phyloP scores from a whole-genome alignment of 495 filamentous ascomycete species.

The Cercophora sp. region DNA sequence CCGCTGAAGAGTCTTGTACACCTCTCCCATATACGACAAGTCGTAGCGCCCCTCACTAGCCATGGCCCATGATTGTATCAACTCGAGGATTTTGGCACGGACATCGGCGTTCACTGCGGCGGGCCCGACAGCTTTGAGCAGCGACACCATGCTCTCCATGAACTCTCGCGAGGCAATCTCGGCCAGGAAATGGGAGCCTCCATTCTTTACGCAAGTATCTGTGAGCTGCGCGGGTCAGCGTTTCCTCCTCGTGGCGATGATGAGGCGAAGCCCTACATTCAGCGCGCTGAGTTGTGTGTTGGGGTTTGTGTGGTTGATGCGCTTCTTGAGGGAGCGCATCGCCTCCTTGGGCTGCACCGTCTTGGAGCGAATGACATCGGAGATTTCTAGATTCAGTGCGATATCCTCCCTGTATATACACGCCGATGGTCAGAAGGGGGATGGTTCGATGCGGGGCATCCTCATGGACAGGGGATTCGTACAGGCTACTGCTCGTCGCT shows the following conservation, averaged over 20 bases:
- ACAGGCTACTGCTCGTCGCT: conserved; percentile 91
- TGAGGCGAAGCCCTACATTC: conserved; percentile 54
- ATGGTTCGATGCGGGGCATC: conserved; percentile 17
- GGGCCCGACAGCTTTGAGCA: conserved; percentile 74
- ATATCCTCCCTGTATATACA: conserved; percentile 76
- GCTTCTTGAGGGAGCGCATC: conserved; percentile 89
- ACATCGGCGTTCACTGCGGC: conserved; percentile 79
- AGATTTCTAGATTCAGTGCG: conserved; percentile 93
- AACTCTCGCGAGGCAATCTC: conserved; percentile 97
- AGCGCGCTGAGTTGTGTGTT: conserved; percentile 91
- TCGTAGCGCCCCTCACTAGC: conserved; percentile 84
- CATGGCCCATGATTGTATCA: conserved; percentile 90
- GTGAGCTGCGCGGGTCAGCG: conserved; percentile 55
- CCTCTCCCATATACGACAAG: conserved; percentile 79
- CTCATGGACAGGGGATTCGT: conserved; percentile 26
- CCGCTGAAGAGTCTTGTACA: conserved; percentile 72
- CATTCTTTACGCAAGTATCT: conserved; percentile 98
- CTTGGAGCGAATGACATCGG: conserved; percentile 92
- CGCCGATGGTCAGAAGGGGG: conserved; percentile 16
- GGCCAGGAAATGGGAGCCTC: conserved; percentile 88
- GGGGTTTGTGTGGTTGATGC: conserved; percentile 93
- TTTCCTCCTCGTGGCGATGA: not conserved
- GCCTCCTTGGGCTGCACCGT: conserved; percentile 95
- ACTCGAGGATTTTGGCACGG: conserved; percentile 80
- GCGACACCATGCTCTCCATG: conserved; percentile 91